Percentiles rank a stretch among this genome's conserved stretches.
phyloP scores from a whole-genome alignment of 2,329 filamentous ascomycete genomes.

The Alternaria novae-zelandiae region DNA sequence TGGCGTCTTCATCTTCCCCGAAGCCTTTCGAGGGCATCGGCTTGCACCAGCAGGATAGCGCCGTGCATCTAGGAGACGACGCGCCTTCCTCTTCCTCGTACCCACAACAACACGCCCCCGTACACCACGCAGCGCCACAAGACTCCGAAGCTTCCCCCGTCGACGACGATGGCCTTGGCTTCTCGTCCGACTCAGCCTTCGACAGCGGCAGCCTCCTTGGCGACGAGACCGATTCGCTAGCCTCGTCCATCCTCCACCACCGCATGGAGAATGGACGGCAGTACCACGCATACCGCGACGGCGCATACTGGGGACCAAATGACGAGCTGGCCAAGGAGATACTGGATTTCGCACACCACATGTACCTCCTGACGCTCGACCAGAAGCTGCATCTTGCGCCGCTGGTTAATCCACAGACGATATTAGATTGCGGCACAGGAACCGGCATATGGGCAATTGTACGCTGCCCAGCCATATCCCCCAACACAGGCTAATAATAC shows the following conservation, averaged over 20 bases:
- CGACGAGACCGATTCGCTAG: conserved; percentile 46
- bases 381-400: conserved; percentile 45
- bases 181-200: conserved; percentile 43
- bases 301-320: conserved; percentile 51
- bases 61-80: conserved; percentile 24
- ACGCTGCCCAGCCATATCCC: neutral
- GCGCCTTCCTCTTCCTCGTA: neutral
- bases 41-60: conserved; percentile 32
- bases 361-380: conserved; percentile 46
- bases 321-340: conserved; percentile 53
- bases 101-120: conserved; percentile 2
- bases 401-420: conserved; percentile 35
- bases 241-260: conserved; percentile 44
- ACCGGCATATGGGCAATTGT: conserved; percentile 49
- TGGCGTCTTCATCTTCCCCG: conserved; percentile 17
- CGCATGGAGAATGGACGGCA: conserved; percentile 48
- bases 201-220: conserved; percentile 45
- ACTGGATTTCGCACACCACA: conserved; percentile 53
- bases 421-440: conserved; percentile 46
- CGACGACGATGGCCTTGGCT: conserved; percentile 17
- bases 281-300: conserved; percentile 48
- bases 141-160: neutral
- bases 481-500: neutral
- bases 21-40: conserved; percentile 19
- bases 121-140: neutral